A percentile compares a stretch with the other conserved stretches of the same genome.
These are phyloP conservation scores for Phaeosphaeriaceae sp. DNA, from an alignment of 2,329 filamentous ascomycete species.

Conservation along the genomic window DNA sequence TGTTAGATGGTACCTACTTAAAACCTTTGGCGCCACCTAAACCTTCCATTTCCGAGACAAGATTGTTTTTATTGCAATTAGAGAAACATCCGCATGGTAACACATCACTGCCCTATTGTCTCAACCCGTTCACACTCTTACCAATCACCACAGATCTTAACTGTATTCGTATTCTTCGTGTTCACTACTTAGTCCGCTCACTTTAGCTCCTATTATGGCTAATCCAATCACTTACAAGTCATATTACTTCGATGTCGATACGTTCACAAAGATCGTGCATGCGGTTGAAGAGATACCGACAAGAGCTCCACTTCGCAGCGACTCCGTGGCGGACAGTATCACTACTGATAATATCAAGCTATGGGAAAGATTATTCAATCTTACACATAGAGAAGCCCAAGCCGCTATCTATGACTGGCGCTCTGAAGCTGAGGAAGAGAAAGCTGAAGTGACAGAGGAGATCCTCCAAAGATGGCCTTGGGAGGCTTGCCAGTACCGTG, in stretches of 20 bases:
- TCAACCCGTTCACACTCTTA: too few species aligned
- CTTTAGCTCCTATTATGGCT: not conserved
- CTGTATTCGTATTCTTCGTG: too few species aligned
- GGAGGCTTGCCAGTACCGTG: constrained; percentile 2
- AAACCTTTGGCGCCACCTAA: not conserved
- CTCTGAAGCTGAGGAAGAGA: not conserved
- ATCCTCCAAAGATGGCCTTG: constrained; percentile 2
- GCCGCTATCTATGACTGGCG: not conserved
- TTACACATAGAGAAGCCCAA: not conserved
- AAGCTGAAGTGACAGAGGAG: not conserved
- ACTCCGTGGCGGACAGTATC: not conserved
- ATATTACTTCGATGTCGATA: constrained; percentile 8
- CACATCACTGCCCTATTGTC: too few species aligned
- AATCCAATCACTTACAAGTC: not conserved
- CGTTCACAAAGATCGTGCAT: constrained; percentile 7
- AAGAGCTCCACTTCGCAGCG: too few species aligned
- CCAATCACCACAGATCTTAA: too few species aligned
- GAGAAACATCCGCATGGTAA: too few species aligned
- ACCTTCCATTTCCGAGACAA: not conserved
- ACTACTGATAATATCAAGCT: not conserved
- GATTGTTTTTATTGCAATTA: too few species aligned
- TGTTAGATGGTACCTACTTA: not conserved
- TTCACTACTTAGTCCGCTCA: not conserved
- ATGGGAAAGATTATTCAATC: constrained; percentile 7
- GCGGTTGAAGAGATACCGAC: not conserved